Evolutionary conservation across 2,329 filamentous ascomycete genomes (phyloP).

Genomic region (Gnomoniopsis sp.): DNA sequence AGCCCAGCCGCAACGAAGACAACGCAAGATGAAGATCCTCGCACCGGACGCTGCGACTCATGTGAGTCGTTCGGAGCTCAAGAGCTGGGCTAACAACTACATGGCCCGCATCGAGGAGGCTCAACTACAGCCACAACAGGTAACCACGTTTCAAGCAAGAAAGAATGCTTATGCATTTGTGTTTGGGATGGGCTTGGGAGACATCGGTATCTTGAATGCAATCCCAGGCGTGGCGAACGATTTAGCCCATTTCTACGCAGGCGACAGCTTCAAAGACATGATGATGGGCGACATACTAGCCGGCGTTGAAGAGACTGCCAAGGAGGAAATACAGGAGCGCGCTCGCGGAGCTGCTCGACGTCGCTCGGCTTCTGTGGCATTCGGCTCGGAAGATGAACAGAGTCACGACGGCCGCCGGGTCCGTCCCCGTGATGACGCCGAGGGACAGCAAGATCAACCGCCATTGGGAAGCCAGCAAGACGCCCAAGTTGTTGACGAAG

Average conservation of each 20-base stretch:
- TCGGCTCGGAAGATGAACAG: slow-evolving; percentile 33
- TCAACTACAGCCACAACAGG: slow-evolving; percentile 20
- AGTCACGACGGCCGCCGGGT: slow-evolving; percentile 33
- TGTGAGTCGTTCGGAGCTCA: slow-evolving; percentile 34
- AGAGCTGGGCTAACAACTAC: slow-evolving; percentile 41
- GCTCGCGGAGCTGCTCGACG: slow-evolving; percentile 28
- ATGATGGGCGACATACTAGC: slow-evolving; percentile 4
- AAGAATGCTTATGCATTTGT: slow-evolving; percentile 37
- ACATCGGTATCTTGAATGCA: slow-evolving; percentile 31
- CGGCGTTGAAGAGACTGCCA: slow-evolving; percentile 19
- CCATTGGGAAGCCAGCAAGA: slow-evolving; percentile 17
- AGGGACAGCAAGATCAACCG: slow-evolving; percentile 15
- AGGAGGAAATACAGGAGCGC: slow-evolving; percentile 20
- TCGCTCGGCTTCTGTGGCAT: slow-evolving; percentile 42
- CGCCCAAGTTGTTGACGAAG: slow-evolving; percentile 19
- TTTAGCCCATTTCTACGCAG: slow-evolving; percentile 44
- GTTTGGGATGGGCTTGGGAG: slow-evolving; percentile 36
- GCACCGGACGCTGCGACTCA: slow-evolving; percentile 30
- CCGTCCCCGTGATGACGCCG: slow-evolving; percentile 30
- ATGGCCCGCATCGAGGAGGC: slow-evolving; percentile 51
- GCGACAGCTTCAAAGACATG: slow-evolving; percentile 36
- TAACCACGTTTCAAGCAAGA: slow-evolving; percentile 35
- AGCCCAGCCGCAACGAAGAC: slow-evolving; percentile 4
- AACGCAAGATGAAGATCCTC: slow-evolving; percentile 25
- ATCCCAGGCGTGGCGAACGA: slow-evolving; percentile 35